Evolutionary conservation across 768 basidiomycete species (phyloP).

Genomic region (Amanita fuliginea): DNA sequence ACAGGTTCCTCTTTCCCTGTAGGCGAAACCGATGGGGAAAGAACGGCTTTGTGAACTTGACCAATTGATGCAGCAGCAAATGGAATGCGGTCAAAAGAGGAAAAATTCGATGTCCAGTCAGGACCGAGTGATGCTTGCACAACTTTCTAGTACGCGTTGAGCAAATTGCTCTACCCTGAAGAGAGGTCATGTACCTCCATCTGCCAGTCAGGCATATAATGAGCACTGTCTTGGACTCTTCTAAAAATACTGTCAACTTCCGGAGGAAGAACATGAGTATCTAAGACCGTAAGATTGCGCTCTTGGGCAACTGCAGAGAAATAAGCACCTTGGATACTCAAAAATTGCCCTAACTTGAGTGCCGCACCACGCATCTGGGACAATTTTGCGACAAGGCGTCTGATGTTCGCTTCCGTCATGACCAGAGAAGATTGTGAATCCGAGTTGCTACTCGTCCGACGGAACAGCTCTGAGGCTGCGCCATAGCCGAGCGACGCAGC

Average conservation of each 20-base stretch:
- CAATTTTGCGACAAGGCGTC: slow-evolving; percentile 84
- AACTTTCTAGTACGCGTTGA: slow-evolving; percentile 40
- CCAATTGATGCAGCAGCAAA: slow-evolving; percentile 97
- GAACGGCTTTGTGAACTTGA: slow-evolving; percentile 76
- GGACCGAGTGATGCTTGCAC: slow-evolving; percentile 63
- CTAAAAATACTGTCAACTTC: slow-evolving; percentile 85
- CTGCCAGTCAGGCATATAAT: slow-evolving; percentile 99
- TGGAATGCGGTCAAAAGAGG: slow-evolving; percentile 71
- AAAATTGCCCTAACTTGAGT: slow-evolving; percentile 91
- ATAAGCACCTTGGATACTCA: slow-evolving; percentile 80
- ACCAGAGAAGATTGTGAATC: slow-evolving; percentile 43
- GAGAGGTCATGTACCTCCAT: slow-evolving; percentile 57
- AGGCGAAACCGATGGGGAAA: slow-evolving; percentile 41
- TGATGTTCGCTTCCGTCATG: slow-evolving; percentile 87
- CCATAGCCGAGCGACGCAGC: slow-evolving; percentile 85
- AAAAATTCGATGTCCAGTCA: slow-evolving; percentile 63
- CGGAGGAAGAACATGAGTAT: slow-evolving; percentile 79
- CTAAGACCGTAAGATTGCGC: slow-evolving; percentile 26
- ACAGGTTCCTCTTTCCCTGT: slow-evolving; percentile 47
- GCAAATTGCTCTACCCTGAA: background rate
- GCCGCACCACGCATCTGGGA: slow-evolving; percentile 95
- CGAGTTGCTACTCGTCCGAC: slow-evolving; percentile 40
- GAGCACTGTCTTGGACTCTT: slow-evolving; percentile 87
- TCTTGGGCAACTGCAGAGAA: background rate
- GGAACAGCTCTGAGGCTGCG: slow-evolving; percentile 77